Evolutionary conservation across 257 asterid species (phyloP).

Genomic region (Penstemon newberryi): DNA sequence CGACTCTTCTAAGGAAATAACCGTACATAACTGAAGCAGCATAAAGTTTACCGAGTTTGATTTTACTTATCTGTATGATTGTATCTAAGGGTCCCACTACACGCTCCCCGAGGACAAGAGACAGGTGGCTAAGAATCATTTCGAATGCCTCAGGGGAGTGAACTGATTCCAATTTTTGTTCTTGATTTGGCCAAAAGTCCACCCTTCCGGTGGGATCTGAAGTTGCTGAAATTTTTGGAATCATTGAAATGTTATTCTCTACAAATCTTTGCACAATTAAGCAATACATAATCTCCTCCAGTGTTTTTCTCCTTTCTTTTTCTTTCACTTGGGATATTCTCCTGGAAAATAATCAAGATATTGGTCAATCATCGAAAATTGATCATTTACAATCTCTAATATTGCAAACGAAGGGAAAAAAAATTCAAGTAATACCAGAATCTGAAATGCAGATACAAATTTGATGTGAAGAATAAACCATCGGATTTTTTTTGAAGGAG

Average conservation of each 20-base stretch:
- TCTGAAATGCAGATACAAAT: not conserved
- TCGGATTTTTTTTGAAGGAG: not conserved
- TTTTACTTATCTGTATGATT: slow-evolving; percentile 68
- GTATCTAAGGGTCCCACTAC: slow-evolving; percentile 66
- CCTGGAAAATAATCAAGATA: slow-evolving; percentile 52
- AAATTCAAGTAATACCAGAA: not conserved
- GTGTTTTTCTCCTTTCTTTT: slow-evolving; percentile 66
- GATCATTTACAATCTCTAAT: not conserved
- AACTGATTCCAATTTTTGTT: slow-evolving; percentile 69
- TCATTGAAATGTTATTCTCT: slow-evolving; percentile 64
- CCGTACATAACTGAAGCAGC: slow-evolving; percentile 97
- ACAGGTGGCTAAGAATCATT: slow-evolving; percentile 79
- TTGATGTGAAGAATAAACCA: not conserved
- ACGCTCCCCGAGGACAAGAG: slow-evolving; percentile 81
- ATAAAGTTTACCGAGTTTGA: slow-evolving; percentile 91
- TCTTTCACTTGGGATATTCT: slow-evolving; percentile 91
- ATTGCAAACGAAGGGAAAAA: not conserved
- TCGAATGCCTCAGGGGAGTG: slow-evolving; percentile 93
- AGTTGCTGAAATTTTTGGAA: slow-evolving; percentile 66
- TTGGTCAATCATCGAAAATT: slow-evolving; percentile 17
- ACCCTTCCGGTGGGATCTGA: slow-evolving; percentile 78
- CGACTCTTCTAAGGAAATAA: slow-evolving; percentile 90
- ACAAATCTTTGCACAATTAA: slow-evolving; percentile 73
- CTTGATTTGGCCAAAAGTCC: slow-evolving; percentile 91
- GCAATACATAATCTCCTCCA: slow-evolving; percentile 84